phyloP scores from a whole-genome alignment of 2,329 filamentous ascomycete species.

The Mycocentrospora acerina region DNA sequence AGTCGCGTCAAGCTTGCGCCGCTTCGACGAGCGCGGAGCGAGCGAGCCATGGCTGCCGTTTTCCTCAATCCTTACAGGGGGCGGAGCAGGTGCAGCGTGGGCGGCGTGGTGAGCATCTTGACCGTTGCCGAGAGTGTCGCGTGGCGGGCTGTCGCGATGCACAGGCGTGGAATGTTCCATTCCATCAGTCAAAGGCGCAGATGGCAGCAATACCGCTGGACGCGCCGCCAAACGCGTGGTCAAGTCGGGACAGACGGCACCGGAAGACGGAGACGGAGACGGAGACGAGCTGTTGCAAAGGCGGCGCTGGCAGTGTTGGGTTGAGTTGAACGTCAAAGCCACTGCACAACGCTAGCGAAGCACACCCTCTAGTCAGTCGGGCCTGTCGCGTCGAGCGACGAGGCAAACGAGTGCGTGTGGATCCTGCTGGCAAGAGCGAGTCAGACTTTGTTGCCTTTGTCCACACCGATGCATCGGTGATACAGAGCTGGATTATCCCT shows the following conservation, averaged over 20 bases:
- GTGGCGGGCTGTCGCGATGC: conserved; percentile 31
- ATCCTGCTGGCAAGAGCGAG: too few species aligned
- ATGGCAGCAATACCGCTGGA: conserved; percentile 35
- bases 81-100: conserved; percentile 17
- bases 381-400: too few species aligned
- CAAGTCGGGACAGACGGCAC: conserved; percentile 13
- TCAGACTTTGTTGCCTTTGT: too few species aligned
- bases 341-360: too few species aligned
- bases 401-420: too few species aligned
- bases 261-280: too few species aligned
- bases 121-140: conserved; percentile 19
- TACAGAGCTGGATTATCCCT: too few species aligned
- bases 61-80: too few species aligned
- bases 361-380: too few species aligned
- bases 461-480: too few species aligned
- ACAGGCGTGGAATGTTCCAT: conserved; percentile 36
- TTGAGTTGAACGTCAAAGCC: too few species aligned
- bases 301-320: conserved; percentile 31
- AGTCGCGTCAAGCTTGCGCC: conserved; percentile 56
- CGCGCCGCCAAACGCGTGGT: conserved; percentile 31
- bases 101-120: conserved; percentile 19
- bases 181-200: conserved; percentile 29
- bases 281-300: conserved; percentile 3
- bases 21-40: conserved; percentile 54
- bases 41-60: conserved; percentile 25